phyloP scores from a whole-genome alignment of 139 green algal genomes.

The Eudorina sp. region DNA sequence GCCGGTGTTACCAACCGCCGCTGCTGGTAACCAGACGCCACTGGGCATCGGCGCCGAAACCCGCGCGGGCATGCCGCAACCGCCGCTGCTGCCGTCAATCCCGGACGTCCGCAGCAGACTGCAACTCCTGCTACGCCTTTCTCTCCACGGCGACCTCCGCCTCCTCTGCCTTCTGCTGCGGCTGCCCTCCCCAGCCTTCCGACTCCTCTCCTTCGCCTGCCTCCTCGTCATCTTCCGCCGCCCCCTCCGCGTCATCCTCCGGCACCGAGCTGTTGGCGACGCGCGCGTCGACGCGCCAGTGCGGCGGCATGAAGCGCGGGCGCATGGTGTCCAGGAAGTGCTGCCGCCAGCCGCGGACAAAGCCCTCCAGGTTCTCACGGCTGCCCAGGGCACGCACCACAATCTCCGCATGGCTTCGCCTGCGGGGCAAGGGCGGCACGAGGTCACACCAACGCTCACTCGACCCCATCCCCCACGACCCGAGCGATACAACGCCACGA shows the following conservation, averaged over 20 bases:
- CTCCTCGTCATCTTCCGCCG: not conserved
- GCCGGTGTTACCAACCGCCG: no score
- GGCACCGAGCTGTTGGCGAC: constrained; percentile 52
- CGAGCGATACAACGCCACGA: no score
- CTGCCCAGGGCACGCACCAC: constrained; percentile 1
- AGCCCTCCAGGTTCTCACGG: constrained; percentile 42
- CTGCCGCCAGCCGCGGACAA: constrained; percentile 54
- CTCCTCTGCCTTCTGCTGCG: not conserved
- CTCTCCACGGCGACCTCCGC: no score
- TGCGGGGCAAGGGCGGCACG: no score
- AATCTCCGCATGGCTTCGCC: constrained; percentile 42
- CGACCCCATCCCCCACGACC: no score
- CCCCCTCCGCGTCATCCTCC: not conserved
- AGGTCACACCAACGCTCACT: no score
- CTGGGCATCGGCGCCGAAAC: no score
- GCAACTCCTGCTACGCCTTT: no score
- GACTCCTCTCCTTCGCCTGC: not conserved
- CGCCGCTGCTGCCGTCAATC: no score
- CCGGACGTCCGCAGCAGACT: no score
- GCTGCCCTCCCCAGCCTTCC: not conserved
- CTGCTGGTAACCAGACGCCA: no score
- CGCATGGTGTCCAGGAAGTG: constrained; percentile 60
- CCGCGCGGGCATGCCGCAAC: no score
- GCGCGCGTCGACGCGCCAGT: constrained; percentile 55
- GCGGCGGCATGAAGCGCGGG: constrained; percentile 47